Base-by-base conservation (phyloP, 805 yeast genomes). In the Teunomyces tritomae region DNA sequence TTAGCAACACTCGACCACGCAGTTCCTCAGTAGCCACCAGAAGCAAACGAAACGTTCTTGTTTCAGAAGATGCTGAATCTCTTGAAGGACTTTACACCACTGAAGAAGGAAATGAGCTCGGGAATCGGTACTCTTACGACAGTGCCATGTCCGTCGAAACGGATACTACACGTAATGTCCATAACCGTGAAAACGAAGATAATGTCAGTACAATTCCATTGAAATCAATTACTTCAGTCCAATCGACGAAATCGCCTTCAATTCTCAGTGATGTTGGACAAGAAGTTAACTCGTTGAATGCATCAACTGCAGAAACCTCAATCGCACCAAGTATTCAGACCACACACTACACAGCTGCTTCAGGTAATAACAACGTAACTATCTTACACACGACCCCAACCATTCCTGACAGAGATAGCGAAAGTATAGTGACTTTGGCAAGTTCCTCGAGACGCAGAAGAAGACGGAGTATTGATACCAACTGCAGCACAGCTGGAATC, bases 401-500 rank as follows among this genome's bases (percentile, higher is more conserved):
- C 26, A 16, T 17, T 11, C 49, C 56, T 5, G 74, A 71, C 29
- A 54, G 74, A 34, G 77, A 73, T 52, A 68, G 71, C 51, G 77
- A 72, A 59, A 61, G 68, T 13, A 73, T 73, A 9, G 67, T 73
- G 14, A 73, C 78, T 3, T 58, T 73, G 50, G 77, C 78, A 6
- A 64, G 71, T 45, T 65, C 72, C 4, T 62, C 74, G 24, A 55
- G 77, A 45, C 55, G 76, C 43, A 50, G 59, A 9, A 58, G 77
- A 44, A 59, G 78, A 50, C 59, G 77, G 46, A 70, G 76, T 50
- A 61, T 71, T 28, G 77, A 79, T 26, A 77, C 85, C 3, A 84
- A 82, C 53, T 80, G 87, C 16, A 80, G 86, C 44, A 80, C 86
- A 0, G 71, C 82, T 26, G 89, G 89, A 0, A 84, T 85, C 13